phyloP scores from a whole-genome alignment of 805 yeast species.

The Lachancea thermotolerans region DNA sequence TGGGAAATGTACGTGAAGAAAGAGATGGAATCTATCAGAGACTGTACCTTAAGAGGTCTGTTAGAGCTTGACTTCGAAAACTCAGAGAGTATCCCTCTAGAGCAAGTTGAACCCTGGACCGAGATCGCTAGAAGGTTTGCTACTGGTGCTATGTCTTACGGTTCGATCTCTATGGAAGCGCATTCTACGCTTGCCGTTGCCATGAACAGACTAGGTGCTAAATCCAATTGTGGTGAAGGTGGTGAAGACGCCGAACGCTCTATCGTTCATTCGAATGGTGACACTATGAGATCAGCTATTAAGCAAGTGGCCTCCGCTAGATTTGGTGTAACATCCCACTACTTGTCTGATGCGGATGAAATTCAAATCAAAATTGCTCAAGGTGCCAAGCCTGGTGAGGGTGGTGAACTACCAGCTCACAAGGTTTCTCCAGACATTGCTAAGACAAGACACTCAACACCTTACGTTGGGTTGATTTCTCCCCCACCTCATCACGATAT shows the following conservation, averaged over 20 bases:
- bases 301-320: slow-evolving; percentile 98
- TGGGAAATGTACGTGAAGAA: slow-evolving; percentile 84
- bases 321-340: slow-evolving; percentile 94
- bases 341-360: slow-evolving; percentile 94
- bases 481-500: slow-evolving; percentile 99
- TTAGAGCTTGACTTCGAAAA: slow-evolving; percentile 79
- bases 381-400: slow-evolving; percentile 99
- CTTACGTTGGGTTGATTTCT: slow-evolving; percentile 93
- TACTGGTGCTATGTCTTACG: slow-evolving; percentile 99
- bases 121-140: slow-evolving; percentile 95
- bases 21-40: slow-evolving; percentile 84
- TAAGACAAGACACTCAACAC: slow-evolving; percentile 92
- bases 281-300: slow-evolving; percentile 97
- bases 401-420: slow-evolving; percentile 96
- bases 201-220: slow-evolving; percentile 96
- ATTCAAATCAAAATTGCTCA: slow-evolving; percentile 98
- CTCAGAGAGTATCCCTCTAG: slow-evolving; percentile 77
- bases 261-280: slow-evolving; percentile 73
- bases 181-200: slow-evolving; percentile 97
- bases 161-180: slow-evolving; percentile 97
- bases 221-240: slow-evolving; percentile 98
- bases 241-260: slow-evolving; percentile 97
- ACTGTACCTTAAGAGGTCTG: slow-evolving; percentile 91
- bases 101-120: slow-evolving; percentile 99
- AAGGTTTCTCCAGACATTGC: slow-evolving; percentile 86